phyloP scores from a whole-genome alignment of 164 flowering plant genomes.

The Amborella trichopoda region DNA sequence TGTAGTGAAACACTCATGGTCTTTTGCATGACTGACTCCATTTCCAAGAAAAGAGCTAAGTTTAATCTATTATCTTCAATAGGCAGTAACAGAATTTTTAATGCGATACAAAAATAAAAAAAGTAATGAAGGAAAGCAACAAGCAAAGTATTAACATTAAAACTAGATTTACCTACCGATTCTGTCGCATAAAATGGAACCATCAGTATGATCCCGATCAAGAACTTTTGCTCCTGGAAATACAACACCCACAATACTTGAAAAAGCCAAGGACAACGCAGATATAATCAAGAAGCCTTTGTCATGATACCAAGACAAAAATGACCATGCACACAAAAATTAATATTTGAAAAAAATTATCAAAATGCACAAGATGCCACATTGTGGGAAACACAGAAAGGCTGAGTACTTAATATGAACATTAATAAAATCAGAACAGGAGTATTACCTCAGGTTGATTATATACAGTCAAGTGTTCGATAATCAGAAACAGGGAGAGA shows the following conservation, averaged over 20 bases:
- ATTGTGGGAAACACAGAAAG: background rate
- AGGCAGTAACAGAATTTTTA: no score
- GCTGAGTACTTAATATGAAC: background rate
- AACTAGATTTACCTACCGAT: constrained; percentile 50
- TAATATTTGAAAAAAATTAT: background rate
- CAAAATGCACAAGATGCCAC: constrained; percentile 1
- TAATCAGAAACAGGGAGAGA: constrained; percentile 68
- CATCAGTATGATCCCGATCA: constrained; percentile 89
- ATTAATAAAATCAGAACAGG: background rate
- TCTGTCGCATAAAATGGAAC: constrained; percentile 96
- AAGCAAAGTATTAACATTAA: background rate
- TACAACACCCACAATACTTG: no score
- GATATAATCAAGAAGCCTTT: no score
- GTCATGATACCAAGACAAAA: no score
- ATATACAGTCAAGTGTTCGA: constrained; percentile 85
- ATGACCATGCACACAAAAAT: no score
- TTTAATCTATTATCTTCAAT: no score
- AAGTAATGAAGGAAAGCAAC: background rate
- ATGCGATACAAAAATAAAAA: background rate
- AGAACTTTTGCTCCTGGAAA: constrained; percentile 94
- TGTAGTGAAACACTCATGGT: no score
- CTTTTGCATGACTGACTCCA: no score
- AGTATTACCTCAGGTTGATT: constrained; percentile 82
- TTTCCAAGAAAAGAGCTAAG: no score
- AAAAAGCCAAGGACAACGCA: no score